Base-by-base conservation (phyloP, 1,139 yeast genomes). In the Oligophagozyma castellii region DNA sequence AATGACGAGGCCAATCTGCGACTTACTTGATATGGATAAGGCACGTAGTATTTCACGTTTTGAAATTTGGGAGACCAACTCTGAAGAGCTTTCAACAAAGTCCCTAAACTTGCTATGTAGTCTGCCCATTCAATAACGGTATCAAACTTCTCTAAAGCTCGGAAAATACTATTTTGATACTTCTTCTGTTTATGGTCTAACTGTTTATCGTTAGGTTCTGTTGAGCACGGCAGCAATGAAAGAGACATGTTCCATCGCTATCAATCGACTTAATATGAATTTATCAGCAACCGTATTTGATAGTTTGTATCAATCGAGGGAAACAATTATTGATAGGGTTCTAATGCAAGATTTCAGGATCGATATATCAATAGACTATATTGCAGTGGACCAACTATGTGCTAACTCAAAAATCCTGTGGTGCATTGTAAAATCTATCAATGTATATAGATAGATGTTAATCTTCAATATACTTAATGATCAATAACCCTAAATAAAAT, bases 61-160 rank as follows among this genome's bases (percentile, higher is more conserved):
- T 65, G 24, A 42, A 67, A 53, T 63, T 56, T 66, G 3, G 84
- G 83, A 3, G 77, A 58, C 63, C 70, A 67, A 38, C 57, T 55
- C 33, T 64, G 67, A 21, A 84, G 56, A 0, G 89, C 74, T 50
- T 83, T 80, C 37, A 74, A 73, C 8, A 89, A 64, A 39, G 79
- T 70, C 1, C 89, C 73, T 26, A 92, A 60, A 50, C 83, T 84
- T 13, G 95, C 77, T 34, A 89, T 89, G 53, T 86, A 84, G 50
- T 89, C 98, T n/a, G 98, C 96, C 98, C 98, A 89, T 59, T 86
- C 96, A 24, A 74, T 78, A 2, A 84, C 75, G n/a, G 73, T 55
- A 32, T 81, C 95, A 58, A 89, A 89, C n/a, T 73, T 61, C 5
- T 69, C 62, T 16, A 89, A 58, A 0, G 92, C 84, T 38, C 76